Evolutionary conservation across 371 early-diverging fungal genomes (phyloP).

Genomic region (Lichtheimia ornata): DNA sequence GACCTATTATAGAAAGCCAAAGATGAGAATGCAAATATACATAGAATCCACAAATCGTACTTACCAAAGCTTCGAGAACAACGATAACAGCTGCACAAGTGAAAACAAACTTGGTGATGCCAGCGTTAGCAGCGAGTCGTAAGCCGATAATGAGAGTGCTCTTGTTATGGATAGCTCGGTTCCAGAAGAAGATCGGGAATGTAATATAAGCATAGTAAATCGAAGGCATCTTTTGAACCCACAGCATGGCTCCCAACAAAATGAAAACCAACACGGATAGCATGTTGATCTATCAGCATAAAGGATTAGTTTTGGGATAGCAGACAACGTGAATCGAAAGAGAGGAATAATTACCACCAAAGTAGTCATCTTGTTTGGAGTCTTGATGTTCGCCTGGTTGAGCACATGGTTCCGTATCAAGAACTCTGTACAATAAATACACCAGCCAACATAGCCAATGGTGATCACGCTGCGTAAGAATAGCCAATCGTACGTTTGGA

Average conservation of each 20-base stretch:
- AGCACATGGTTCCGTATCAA: slow-evolving; percentile 58
- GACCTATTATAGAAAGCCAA: slow-evolving; percentile 48
- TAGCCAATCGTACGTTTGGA: slow-evolving; percentile 95
- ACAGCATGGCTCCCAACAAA: slow-evolving; percentile 53
- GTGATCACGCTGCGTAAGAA: slow-evolving; percentile 84
- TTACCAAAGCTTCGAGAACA: slow-evolving; percentile 73
- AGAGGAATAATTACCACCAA: neutral
- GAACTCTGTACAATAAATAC: slow-evolving; percentile 77
- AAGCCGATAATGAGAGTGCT: slow-evolving; percentile 18
- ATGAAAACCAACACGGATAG: slow-evolving; percentile 40
- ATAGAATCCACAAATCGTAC: slow-evolving; percentile 5
- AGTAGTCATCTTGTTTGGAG: slow-evolving; percentile 1
- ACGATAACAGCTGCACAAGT: slow-evolving; percentile 27
- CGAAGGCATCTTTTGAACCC: slow-evolving; percentile 73
- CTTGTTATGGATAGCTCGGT: slow-evolving; percentile 52
- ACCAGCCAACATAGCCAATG: slow-evolving; percentile 93
- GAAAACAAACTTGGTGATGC: slow-evolving; percentile 1
- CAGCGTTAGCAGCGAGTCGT: neutral
- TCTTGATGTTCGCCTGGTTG: neutral
- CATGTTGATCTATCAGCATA: slow-evolving; percentile 38
- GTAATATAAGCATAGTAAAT: slow-evolving; percentile 85
- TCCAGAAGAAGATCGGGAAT: slow-evolving; percentile 90
- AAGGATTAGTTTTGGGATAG: too few relatives aligned
- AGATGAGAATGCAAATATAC: too few relatives aligned
- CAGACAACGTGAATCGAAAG: too few relatives aligned